Evolutionary conservation across 768 basidiomycete genomes (phyloP).

Genomic region (Cyclocybe cylindracea): DNA sequence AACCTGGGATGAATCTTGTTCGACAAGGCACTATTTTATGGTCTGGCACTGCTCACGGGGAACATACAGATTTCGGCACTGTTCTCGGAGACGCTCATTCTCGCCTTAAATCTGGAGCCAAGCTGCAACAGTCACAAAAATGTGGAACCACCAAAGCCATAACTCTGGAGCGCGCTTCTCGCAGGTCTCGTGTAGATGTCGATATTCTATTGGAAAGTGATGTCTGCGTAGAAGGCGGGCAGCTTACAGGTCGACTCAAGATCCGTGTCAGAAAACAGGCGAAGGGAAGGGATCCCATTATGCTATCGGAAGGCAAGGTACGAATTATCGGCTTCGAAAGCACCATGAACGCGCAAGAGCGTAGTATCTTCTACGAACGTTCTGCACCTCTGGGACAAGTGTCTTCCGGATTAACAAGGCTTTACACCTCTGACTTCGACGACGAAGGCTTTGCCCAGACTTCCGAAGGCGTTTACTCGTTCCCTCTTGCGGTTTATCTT

Average conservation of each 20-base stretch:
- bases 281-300: constrained; percentile 57
- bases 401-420: constrained; percentile 41
- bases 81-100: constrained; percentile 65
- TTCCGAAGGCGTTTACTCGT: constrained; percentile 61
- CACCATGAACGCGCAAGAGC: constrained; percentile 51
- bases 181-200: constrained; percentile 75
- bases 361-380: constrained; percentile 83
- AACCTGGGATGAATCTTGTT: not conserved
- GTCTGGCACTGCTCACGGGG: constrained; percentile 44
- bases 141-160: constrained; percentile 29
- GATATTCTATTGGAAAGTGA: constrained; percentile 80
- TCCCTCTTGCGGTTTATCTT: constrained; percentile 76
- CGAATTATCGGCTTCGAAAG: constrained; percentile 86
- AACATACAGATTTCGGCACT: constrained; percentile 56
- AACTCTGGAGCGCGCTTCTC: constrained; percentile 69
- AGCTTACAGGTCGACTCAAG: constrained; percentile 68
- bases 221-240: constrained; percentile 77
- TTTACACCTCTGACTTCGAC: constrained; percentile 50
- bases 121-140: constrained; percentile 33
- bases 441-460: constrained; percentile 64
- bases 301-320: constrained; percentile 75
- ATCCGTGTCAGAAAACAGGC: constrained; percentile 58
- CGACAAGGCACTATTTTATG: constrained; percentile 48
- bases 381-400: constrained; percentile 54
- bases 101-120: constrained; percentile 54